phyloP scores from a whole-genome alignment of 441 rosid species.

The Mallotus repandus region DNA sequence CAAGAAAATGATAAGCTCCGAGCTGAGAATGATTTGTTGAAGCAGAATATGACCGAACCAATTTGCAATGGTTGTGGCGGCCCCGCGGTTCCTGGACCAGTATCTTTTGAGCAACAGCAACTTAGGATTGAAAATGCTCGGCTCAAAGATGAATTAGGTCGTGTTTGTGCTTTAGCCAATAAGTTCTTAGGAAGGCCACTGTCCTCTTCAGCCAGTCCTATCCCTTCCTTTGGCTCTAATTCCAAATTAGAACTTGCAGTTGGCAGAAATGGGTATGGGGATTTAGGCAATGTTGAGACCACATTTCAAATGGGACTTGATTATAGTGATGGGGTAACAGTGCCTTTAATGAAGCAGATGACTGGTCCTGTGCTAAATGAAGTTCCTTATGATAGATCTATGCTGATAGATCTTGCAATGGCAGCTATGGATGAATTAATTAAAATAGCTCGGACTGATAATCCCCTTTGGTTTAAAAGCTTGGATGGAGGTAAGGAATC shows the following conservation, averaged over 20 bases:
- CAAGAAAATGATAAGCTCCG: slow-evolving; percentile 78
- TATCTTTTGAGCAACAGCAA: slow-evolving; percentile 71
- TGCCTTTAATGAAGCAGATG: slow-evolving; percentile 25
- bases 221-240: slow-evolving; percentile 48
- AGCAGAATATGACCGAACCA: slow-evolving; percentile 62
- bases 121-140: slow-evolving; percentile 76
- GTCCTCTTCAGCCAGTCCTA: slow-evolving; percentile 32
- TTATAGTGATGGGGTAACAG: slow-evolving; percentile 32
- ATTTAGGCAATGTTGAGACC: slow-evolving; percentile 26
- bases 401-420: slow-evolving; percentile 59
- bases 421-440: slow-evolving; percentile 74
- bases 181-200: slow-evolving; percentile 71
- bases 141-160: slow-evolving; percentile 66
- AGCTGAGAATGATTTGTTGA: slow-evolving; percentile 66
- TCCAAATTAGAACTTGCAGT: slow-evolving; percentile 54
- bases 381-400: slow-evolving; percentile 42
- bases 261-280: slow-evolving; percentile 47
- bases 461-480: slow-evolving; percentile 61
- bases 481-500: slow-evolving; percentile 47
- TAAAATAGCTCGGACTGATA: slow-evolving; percentile 57
- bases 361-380: slow-evolving; percentile 28
- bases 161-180: slow-evolving; percentile 66
- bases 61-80: slow-evolving; percentile 76
- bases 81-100: slow-evolving; percentile 55
- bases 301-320: slow-evolving; percentile 41